Evolutionary conservation across 2,329 filamentous ascomycete genomes (phyloP).

Genomic region (Arthrocladium fulminans): DNA sequence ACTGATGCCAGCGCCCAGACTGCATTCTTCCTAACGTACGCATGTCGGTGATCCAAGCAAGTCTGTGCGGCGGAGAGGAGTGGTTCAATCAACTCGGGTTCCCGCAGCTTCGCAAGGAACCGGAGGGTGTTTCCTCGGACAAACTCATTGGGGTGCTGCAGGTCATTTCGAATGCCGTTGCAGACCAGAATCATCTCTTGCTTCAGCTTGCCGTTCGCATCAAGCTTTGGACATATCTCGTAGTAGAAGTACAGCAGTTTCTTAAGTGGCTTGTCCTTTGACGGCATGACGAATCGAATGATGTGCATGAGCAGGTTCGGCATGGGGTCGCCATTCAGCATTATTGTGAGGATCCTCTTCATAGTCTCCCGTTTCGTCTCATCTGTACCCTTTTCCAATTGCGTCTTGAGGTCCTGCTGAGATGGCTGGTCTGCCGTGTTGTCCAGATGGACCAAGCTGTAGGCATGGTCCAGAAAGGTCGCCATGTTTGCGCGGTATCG

Average conservation of each 20-base stretch:
- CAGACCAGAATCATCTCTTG: slow-evolving; percentile 99
- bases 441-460: slow-evolving; percentile 96
- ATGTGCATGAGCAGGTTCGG: slow-evolving; percentile 97
- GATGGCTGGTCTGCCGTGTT: slow-evolving; percentile 88
- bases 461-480: slow-evolving; percentile 86
- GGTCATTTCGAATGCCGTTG: slow-evolving; percentile 94
- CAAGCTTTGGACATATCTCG: slow-evolving; percentile 84
- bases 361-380: slow-evolving; percentile 90
- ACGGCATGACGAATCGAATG: slow-evolving; percentile 99
- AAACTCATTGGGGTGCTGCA: slow-evolving; percentile 97
- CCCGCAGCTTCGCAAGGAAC: slow-evolving; percentile 91
- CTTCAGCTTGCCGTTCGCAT: slow-evolving; percentile 86
- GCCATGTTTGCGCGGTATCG: slow-evolving; percentile 56
- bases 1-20: slow-evolving; percentile 93
- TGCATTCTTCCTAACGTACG: slow-evolving; percentile 96
- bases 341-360: slow-evolving; percentile 83
- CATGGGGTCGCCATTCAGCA: slow-evolving; percentile 97
- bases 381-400: slow-evolving; percentile 88
- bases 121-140: slow-evolving; percentile 96
- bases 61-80: slow-evolving; percentile 83
- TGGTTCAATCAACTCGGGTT: slow-evolving; percentile 92
- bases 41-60: slow-evolving; percentile 92
- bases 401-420: slow-evolving; percentile 81
- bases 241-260: slow-evolving; percentile 99
- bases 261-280: slow-evolving; percentile 91